These are phyloP conservation scores for Penicillium aurantiogriseum DNA, from an alignment of 2,329 filamentous ascomycete species.

Conservation along the genomic window DNA sequence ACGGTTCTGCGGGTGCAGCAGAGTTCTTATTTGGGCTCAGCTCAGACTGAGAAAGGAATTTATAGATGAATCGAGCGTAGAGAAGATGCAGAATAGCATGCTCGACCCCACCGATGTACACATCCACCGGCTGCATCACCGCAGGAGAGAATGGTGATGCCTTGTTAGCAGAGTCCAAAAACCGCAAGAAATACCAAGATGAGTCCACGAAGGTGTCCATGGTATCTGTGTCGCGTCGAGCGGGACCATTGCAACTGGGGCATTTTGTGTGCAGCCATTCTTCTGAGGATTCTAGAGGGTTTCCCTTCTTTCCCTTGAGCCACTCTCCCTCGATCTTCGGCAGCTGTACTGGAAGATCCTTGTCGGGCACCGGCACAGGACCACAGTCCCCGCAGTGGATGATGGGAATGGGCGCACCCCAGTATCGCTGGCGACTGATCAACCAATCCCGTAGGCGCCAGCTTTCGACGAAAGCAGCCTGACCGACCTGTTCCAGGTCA, in stretches of 20 bases:
- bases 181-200: slow-evolving; percentile 89
- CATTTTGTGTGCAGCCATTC: slow-evolving; percentile 75
- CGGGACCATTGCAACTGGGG: slow-evolving; percentile 66
- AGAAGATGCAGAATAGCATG: slow-evolving; percentile 88
- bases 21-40: slow-evolving; percentile 37
- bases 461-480: slow-evolving; percentile 65
- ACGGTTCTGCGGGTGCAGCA: slow-evolving; percentile 63
- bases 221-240: slow-evolving; percentile 83
- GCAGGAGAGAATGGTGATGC: slow-evolving; percentile 60
- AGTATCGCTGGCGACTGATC: slow-evolving; percentile 87
- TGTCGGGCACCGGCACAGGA: slow-evolving; percentile 71
- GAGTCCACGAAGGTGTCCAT: slow-evolving; percentile 98
- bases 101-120: slow-evolving; percentile 88
- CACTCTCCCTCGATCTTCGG: slow-evolving; percentile 69
- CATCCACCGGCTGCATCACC: slow-evolving; percentile 68
- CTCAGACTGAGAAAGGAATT: slow-evolving; percentile 65
- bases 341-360: slow-evolving; percentile 73
- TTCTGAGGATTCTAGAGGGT: slow-evolving; percentile 69
- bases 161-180: slow-evolving; percentile 67
- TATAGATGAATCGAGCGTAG: slow-evolving; percentile 87
- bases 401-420: slow-evolving; percentile 87
- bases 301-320: slow-evolving; percentile 68
- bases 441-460: slow-evolving; percentile 89
- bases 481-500: slow-evolving; percentile 48
- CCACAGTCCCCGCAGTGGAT: slow-evolving; percentile 78